Conservation (phyloP, 495 filamentous ascomycete species). For the Thozetella sp. region DNA sequence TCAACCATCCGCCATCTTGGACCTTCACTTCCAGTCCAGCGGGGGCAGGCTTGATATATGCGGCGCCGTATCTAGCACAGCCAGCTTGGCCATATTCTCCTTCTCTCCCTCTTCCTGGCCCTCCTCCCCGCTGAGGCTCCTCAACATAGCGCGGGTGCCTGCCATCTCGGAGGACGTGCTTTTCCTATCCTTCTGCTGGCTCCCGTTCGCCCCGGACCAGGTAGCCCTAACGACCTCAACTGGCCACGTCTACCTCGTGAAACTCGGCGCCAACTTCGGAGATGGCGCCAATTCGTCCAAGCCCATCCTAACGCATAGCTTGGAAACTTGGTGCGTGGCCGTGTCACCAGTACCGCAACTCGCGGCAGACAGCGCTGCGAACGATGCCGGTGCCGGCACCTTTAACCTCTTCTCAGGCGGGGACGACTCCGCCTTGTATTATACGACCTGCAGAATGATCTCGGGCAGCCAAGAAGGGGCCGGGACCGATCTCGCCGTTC, state of each 20-base stretch:
- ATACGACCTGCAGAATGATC: slow-evolving; percentile 21
- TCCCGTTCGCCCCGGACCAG: slow-evolving; percentile 47
- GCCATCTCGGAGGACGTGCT: slow-evolving; percentile 55
- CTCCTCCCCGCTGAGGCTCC: slow-evolving; percentile 24
- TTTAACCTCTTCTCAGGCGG: slow-evolving; percentile 64
- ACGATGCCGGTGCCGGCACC: slow-evolving; percentile 1
- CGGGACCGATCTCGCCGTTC: slow-evolving; percentile 33
- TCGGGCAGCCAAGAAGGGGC: slow-evolving; percentile 5
- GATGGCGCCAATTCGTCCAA: slow-evolving; percentile 17
- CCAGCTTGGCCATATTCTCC: slow-evolving; percentile 65
- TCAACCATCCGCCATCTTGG: slow-evolving; percentile 74
- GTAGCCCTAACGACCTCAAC: slow-evolving; percentile 72
- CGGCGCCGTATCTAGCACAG: slow-evolving; percentile 74
- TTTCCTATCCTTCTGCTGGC: slow-evolving; percentile 73
- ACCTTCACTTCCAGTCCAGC: slow-evolving; percentile 77
- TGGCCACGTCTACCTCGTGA: slow-evolving; percentile 57
- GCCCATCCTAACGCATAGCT: slow-evolving; percentile 39
- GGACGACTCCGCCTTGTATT: slow-evolving; percentile 61
- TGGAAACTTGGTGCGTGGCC: slow-evolving; percentile 71
- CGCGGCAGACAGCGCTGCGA: neutral
- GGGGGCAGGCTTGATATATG: slow-evolving; percentile 48
- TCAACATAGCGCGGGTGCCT: slow-evolving; percentile 26
- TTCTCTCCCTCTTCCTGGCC: slow-evolving; percentile 24
- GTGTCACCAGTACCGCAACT: slow-evolving; percentile 36
- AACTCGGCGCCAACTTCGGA: slow-evolving; percentile 25